Conservation (phyloP, 108 stramenopile species). For the Tribonema minus region DNA sequence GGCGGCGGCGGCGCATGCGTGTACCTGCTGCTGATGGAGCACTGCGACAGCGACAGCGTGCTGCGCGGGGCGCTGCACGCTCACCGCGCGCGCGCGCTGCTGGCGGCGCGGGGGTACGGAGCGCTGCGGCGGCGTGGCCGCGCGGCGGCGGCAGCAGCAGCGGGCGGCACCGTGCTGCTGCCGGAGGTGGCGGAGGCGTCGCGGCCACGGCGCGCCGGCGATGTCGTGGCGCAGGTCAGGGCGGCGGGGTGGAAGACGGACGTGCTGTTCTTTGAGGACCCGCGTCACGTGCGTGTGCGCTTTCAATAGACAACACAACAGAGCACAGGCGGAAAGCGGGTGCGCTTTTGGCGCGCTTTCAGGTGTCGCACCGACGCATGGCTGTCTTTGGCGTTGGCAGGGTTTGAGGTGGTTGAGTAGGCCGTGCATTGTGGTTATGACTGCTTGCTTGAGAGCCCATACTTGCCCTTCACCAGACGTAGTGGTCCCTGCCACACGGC, state of each 20-base stretch:
- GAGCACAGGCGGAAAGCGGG: too few species aligned
- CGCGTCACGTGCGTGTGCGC: background rate
- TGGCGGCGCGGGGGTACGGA: background rate
- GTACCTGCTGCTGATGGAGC: conserved; percentile 13
- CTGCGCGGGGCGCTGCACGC: background rate
- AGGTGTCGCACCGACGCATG: too few species aligned
- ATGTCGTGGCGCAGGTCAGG: background rate
- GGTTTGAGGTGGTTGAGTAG: too few species aligned
- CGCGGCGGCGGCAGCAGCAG: background rate
- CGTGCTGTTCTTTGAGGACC: conserved; percentile 2
- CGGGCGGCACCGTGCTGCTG: background rate
- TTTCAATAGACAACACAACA: too few species aligned
- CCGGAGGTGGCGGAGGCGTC: background rate
- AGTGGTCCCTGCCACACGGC: too few species aligned
- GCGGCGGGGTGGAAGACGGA: conserved; percentile 7
- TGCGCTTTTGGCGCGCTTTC: too few species aligned
- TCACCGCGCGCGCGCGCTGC: conserved; percentile 1
- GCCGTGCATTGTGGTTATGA: too few species aligned
- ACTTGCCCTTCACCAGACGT: too few species aligned
- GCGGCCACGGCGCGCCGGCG: background rate
- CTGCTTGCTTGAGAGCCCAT: too few species aligned
- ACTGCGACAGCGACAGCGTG: background rate
- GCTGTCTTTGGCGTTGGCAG: too few species aligned
- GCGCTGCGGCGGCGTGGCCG: background rate
- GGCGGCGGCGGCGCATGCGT: background rate